Evolutionary conservation across 176 grass and related monocot species (phyloP).

Genomic region (Pontederia paniculata): DNA sequence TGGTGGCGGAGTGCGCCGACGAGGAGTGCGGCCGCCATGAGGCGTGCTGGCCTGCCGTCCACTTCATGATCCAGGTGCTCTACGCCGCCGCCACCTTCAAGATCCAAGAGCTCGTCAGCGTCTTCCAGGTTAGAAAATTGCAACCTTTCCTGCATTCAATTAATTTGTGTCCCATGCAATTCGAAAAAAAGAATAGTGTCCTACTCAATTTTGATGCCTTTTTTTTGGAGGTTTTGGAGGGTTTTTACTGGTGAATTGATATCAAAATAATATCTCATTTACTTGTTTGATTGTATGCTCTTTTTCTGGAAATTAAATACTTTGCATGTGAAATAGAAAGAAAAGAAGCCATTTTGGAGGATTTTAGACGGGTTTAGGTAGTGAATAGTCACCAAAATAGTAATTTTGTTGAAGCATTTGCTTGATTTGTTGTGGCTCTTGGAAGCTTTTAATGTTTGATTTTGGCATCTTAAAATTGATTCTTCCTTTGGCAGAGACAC

Average conservation of each 20-base stretch:
- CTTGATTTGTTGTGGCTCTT: neutral
- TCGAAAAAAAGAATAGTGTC: neutral
- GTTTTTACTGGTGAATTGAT: neutral
- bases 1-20: slow-evolving; percentile 1
- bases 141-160: no score
- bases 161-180: no score
- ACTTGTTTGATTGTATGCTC: neutral
- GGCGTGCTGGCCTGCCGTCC: slow-evolving; percentile 13
- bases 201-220: neutral
- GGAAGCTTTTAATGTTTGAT: neutral
- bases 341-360: neutral
- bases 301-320: neutral
- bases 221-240: neutral
- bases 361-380: no score
- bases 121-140: slow-evolving; percentile 18
- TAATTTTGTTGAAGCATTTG: neutral
- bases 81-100: slow-evolving; percentile 9
- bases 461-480: no score
- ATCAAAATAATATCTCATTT: neutral
- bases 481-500: slow-evolving; percentile 5
- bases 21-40: slow-evolving; percentile 3
- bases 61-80: slow-evolving; percentile 21
- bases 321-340: neutral
- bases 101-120: slow-evolving; percentile 12
- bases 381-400: neutral